Percentiles rank a stretch among this genome's conserved stretches.
Evolutionary conservation across 257 asterid species (phyloP).

Genomic region (Capsicum rhomboideum): DNA sequence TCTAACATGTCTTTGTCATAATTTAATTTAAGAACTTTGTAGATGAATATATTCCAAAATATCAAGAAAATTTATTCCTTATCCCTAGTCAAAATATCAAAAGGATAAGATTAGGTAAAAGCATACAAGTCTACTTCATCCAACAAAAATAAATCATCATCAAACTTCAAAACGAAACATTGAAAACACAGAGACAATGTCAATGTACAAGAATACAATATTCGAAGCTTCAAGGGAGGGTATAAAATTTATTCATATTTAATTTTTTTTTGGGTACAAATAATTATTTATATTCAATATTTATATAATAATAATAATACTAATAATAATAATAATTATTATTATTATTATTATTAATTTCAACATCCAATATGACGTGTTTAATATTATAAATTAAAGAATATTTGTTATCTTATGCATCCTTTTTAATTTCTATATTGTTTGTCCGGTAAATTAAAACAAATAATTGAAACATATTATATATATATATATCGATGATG

Average conservation of each 20-base stretch:
- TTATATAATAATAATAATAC: no score
- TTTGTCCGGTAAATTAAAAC: no score
- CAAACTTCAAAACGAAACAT: neutral
- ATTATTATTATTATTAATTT: no score
- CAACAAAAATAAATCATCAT: neutral
- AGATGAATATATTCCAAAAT: neutral
- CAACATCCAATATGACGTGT: neutral
- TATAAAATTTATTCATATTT: neutral
- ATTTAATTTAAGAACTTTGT: neutral
- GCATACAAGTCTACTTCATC: neutral
- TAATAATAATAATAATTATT: no score
- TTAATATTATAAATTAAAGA: neutral
- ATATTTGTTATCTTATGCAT: no score
- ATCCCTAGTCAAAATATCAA: neutral
- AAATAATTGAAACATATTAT: no score
- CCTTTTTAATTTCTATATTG: no score
- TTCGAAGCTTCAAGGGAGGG: neutral
- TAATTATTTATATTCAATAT: no score
- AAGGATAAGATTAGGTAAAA: neutral
- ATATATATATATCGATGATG: neutral
- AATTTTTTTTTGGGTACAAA: no score
- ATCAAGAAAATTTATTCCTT: neutral
- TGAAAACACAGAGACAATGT: neutral
- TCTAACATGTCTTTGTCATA: neutral
- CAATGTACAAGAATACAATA: neutral